Percentiles rank a stretch among this genome's conserved stretches.
phyloP scores from a whole-genome alignment of 2,329 filamentous ascomycete species.

The Lasiodiplodia gonubiensis region DNA sequence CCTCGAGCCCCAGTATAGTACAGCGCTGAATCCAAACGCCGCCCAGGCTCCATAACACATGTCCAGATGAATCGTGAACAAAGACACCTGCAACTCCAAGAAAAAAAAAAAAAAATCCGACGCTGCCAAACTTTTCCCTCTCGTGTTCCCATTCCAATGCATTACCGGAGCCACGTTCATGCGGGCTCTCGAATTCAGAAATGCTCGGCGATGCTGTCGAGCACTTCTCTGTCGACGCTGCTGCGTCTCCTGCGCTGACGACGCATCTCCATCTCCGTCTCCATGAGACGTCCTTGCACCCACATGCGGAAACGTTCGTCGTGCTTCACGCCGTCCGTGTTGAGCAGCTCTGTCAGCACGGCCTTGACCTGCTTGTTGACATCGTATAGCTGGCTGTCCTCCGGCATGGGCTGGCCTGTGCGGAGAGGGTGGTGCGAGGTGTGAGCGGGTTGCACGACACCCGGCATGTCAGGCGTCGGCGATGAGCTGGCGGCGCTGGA shows the following conservation, averaged over 20 bases:
- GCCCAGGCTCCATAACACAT: not conserved
- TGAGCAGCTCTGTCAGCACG: constrained; percentile 60
- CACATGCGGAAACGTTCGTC: constrained; percentile 55
- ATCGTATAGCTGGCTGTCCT: constrained; percentile 51
- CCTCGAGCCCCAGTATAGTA: constrained; percentile 16
- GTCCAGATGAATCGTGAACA: not conserved
- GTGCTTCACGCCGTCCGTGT: constrained; percentile 56
- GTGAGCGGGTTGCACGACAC: constrained; percentile 13
- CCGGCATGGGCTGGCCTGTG: constrained; percentile 21
- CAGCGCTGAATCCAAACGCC: constrained; percentile 9
- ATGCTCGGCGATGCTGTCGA: constrained; percentile 44
- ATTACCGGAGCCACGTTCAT: not conserved
- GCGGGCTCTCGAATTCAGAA: constrained; percentile 28
- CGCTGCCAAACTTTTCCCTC: constrained; percentile 6
- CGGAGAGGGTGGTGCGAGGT: constrained; percentile 29
- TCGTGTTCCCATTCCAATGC: not conserved
- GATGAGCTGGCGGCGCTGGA: constrained; percentile 17
- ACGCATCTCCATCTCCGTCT: constrained; percentile 58
- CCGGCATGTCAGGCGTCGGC: constrained; percentile 20
- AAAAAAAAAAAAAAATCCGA: not conserved
- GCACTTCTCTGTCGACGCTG: constrained; percentile 43
- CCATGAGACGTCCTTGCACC: constrained; percentile 60
- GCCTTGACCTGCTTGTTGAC: constrained; percentile 61
- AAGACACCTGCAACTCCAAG: not conserved
- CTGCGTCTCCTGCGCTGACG: constrained; percentile 48